Conservation (phyloP, 257 asterid species). For the Fraxinus anomala region DNA sequence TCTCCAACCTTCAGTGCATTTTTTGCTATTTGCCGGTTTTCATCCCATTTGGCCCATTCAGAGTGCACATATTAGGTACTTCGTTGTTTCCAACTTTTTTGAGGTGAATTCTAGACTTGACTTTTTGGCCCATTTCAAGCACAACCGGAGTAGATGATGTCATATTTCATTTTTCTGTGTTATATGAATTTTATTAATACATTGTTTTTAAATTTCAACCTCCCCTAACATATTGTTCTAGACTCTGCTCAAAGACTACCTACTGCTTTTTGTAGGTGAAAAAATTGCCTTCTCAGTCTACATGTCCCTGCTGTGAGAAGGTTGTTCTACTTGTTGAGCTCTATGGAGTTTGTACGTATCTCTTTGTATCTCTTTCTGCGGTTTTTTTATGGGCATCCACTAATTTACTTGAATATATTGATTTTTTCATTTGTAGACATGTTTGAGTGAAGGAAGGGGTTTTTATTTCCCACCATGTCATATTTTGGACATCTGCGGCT, state of each 20-base stretch:
- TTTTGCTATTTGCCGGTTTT: too few species aligned
- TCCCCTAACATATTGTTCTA: too few species aligned
- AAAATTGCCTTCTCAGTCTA: neutral
- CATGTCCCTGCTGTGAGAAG: neutral
- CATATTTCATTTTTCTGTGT: too few species aligned
- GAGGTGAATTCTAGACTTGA: too few species aligned
- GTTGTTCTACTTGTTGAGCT: slow-evolving; percentile 9
- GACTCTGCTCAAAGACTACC: neutral
- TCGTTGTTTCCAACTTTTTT: too few species aligned
- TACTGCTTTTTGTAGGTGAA: neutral
- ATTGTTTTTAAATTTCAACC: too few species aligned
- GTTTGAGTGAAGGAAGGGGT: slow-evolving; percentile 79
- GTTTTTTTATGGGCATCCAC: neutral
- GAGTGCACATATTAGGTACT: too few species aligned
- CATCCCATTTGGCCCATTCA: too few species aligned
- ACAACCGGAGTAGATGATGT: too few species aligned
- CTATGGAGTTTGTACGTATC: slow-evolving; percentile 39
- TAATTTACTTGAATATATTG: neutral
- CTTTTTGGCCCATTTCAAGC: too few species aligned
- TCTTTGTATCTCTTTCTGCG: neutral
- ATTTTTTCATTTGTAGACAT: slow-evolving; percentile 56
- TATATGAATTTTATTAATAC: too few species aligned
- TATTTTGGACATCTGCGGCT: slow-evolving; percentile 62
- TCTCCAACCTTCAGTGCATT: too few species aligned
- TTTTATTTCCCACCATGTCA: slow-evolving; percentile 82